Conservation (phyloP, 805 yeast species). For the Metschnikowia kunwiensis region DNA sequence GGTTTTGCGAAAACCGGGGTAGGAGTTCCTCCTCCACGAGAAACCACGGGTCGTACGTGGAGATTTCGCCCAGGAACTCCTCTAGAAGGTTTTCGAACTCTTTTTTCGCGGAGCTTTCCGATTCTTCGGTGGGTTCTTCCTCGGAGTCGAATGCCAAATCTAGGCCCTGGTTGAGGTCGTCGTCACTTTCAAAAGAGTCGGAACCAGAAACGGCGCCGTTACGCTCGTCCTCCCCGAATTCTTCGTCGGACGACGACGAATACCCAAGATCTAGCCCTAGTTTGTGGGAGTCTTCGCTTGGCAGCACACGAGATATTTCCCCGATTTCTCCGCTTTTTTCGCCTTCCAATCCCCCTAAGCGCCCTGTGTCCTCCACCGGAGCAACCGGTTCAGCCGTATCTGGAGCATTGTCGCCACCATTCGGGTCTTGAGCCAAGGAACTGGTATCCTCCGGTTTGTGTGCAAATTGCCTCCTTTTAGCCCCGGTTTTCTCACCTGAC, state of each 20-base stretch:
- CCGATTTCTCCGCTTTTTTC: background rate
- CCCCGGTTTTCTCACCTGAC: background rate
- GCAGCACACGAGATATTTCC: no score
- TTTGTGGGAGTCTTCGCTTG: no score
- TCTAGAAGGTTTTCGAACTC: conserved; percentile 30
- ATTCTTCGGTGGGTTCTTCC: conserved; percentile 10
- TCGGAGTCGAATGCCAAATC: conserved; percentile 18
- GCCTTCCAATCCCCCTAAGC: background rate
- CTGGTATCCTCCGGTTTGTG: background rate
- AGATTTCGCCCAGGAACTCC: conserved; percentile 22
- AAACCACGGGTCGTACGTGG: conserved; percentile 37
- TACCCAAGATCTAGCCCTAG: conserved; percentile 24
- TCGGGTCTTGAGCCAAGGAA: background rate
- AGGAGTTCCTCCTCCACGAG: conserved; percentile 37
- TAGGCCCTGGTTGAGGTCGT: conserved; percentile 12
- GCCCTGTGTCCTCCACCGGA: background rate
- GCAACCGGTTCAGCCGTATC: background rate
- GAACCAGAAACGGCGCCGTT: background rate
- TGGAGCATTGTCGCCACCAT: background rate
- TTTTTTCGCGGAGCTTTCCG: conserved; percentile 2
- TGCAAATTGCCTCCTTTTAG: no score
- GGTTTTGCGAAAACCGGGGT: conserved; percentile 24
- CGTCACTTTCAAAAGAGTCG: background rate
- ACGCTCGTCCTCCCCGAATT: conserved; percentile 1
- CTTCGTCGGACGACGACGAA: conserved; percentile 8